Conservation (phyloP, 2,329 filamentous ascomycete genomes). For the Aureobasidium uvarum region DNA sequence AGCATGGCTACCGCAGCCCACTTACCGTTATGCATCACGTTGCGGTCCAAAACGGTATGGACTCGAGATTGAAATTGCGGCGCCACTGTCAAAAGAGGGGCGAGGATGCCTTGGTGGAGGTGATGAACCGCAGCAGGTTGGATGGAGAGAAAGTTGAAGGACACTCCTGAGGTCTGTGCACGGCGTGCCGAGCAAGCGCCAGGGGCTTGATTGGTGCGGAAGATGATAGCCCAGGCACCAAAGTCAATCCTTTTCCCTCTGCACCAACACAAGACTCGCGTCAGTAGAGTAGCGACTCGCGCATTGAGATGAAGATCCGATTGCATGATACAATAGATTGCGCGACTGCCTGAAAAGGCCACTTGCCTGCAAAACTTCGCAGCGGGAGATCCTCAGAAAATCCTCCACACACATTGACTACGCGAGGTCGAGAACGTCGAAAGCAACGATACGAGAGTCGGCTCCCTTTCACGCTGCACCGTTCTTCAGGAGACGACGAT, state of each 20-base stretch:
- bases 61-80: slow-evolving; percentile 23
- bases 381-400: background rate
- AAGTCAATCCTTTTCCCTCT: slow-evolving; percentile 12
- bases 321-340: background rate
- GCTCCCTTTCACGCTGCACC: background rate
- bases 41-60: slow-evolving; percentile 24
- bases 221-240: slow-evolving; percentile 8
- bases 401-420: background rate
- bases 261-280: slow-evolving; percentile 7
- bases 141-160: background rate
- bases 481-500: slow-evolving; percentile 18
- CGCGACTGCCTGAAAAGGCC: background rate
- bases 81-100: slow-evolving; percentile 26
- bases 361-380: background rate
- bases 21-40: slow-evolving; percentile 16
- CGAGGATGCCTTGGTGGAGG: slow-evolving; percentile 15
- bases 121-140: slow-evolving; percentile 16
- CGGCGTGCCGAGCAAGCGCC: slow-evolving; percentile 14
- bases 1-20: slow-evolving; percentile 1
- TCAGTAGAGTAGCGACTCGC: slow-evolving; percentile 1
- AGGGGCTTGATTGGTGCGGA: slow-evolving; percentile 23
- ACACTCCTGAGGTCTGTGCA: slow-evolving; percentile 16
- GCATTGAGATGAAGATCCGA: slow-evolving; percentile 12
- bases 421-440: slow-evolving; percentile 12
- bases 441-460: slow-evolving; percentile 3